A percentile compares a stretch with the other conserved stretches of the same genome.
Evolutionary conservation across 2,329 filamentous ascomycete genomes (phyloP).

Genomic region (Aureobasidium vineae): DNA sequence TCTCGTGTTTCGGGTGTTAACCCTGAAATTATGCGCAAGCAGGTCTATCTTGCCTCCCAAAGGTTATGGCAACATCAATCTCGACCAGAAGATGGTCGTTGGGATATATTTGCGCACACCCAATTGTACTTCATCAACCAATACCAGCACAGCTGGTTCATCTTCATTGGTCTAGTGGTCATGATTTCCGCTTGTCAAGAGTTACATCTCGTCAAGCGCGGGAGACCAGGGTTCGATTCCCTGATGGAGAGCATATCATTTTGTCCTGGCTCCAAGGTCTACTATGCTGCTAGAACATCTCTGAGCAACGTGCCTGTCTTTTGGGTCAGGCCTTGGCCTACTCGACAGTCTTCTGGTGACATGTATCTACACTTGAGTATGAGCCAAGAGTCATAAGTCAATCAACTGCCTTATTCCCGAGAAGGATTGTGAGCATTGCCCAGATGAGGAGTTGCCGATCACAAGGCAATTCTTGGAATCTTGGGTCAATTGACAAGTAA

Average conservation of each 20-base stretch:
- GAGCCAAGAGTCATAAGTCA: neutral
- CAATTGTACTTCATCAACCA: neutral
- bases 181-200: conserved; percentile 25
- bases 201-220: conserved; percentile 30
- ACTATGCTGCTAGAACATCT: neutral
- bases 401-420: neutral
- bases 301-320: too few species aligned
- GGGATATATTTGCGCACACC: too few species aligned
- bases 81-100: too few species aligned
- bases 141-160: conserved; percentile 20
- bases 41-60: neutral
- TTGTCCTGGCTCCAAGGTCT: neutral
- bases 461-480: neutral
- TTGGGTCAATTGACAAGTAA: too few species aligned
- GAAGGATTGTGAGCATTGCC: neutral
- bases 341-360: too few species aligned
- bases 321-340: too few species aligned
- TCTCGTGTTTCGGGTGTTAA: neutral
- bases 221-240: conserved; percentile 39
- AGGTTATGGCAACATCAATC: too few species aligned
- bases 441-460: neutral
- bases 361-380: neutral
- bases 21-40: neutral
- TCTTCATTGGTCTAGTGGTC: conserved; percentile 27
- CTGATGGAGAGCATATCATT: conserved; percentile 28